Percentiles rank a stretch among this genome's conserved stretches.
Conservation (phyloP, 306 rosid genomes). For the Psophocarpus tetragonolobus region DNA sequence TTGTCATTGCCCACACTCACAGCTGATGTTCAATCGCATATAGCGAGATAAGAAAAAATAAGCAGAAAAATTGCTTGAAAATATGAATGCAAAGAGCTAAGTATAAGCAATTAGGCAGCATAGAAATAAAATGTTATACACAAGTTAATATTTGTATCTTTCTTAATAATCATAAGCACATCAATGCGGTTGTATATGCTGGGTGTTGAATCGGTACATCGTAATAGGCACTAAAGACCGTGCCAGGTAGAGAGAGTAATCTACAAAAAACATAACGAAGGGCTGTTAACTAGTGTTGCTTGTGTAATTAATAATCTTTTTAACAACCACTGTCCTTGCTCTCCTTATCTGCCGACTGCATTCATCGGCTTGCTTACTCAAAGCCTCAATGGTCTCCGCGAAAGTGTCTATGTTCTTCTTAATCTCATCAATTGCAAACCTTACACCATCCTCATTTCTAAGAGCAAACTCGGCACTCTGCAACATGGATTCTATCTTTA, state of each 20-base stretch:
- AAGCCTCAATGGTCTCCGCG: constrained; percentile 52
- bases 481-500: constrained; percentile 53
- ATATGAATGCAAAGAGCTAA: not conserved
- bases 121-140: constrained; percentile 24
- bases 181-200: not conserved
- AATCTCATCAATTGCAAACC: constrained; percentile 73
- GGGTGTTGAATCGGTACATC: constrained; percentile 30
- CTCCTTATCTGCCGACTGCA: constrained; percentile 61
- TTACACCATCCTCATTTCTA: constrained; percentile 66
- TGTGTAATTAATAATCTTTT: constrained; percentile 50
- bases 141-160: constrained; percentile 25
- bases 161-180: constrained; percentile 20
- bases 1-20: not conserved
- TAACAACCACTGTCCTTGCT: constrained; percentile 74
- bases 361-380: constrained; percentile 63
- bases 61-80: not conserved
- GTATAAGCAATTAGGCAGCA: not conserved
- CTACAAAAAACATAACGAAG: constrained; percentile 32
- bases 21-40: constrained; percentile 27
- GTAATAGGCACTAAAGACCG: not conserved
- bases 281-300: constrained; percentile 28
- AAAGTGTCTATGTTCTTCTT: constrained; percentile 73
- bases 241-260: constrained; percentile 20
- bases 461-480: constrained; percentile 66
- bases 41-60: not conserved